Evolutionary conservation across 2,329 filamentous ascomycete species (phyloP).

Genomic region (Mariannaea sp.): DNA sequence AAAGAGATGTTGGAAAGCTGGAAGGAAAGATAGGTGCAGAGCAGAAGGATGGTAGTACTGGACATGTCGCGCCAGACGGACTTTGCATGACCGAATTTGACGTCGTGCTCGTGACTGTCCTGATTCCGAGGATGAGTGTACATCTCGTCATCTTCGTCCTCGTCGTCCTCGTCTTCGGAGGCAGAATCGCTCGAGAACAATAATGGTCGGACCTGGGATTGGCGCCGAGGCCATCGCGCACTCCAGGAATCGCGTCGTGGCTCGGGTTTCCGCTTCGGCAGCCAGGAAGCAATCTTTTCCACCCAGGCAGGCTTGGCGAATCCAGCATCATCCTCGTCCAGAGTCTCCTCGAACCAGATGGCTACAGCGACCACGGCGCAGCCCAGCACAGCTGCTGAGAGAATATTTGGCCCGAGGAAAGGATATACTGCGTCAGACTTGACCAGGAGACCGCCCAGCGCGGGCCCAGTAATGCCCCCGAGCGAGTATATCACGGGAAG

Average conservation of each 20-base stretch:
- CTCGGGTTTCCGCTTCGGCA: slow-evolving; percentile 25
- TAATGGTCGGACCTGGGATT: slow-evolving; percentile 37
- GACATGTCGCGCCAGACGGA: slow-evolving; percentile 65
- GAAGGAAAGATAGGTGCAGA: slow-evolving; percentile 89
- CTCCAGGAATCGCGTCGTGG: slow-evolving; percentile 45
- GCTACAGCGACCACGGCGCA: slow-evolving; percentile 74
- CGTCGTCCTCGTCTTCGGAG: slow-evolving; percentile 36
- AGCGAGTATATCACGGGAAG: slow-evolving; percentile 95
- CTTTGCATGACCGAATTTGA: slow-evolving; percentile 20
- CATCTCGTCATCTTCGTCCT: slow-evolving; percentile 30
- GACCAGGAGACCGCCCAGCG: slow-evolving; percentile 82
- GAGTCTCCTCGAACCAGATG: slow-evolving; percentile 86
- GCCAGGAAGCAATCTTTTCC: slow-evolving; percentile 38
- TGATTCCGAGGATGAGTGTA: slow-evolving; percentile 17
- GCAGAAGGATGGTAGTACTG: slow-evolving; percentile 78
- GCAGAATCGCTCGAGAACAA: slow-evolving; percentile 30
- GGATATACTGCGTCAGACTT: slow-evolving; percentile 68
- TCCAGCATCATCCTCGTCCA: slow-evolving; percentile 40
- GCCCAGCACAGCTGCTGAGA: slow-evolving; percentile 73
- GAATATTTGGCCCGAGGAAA: slow-evolving; percentile 82
- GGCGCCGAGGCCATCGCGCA: slow-evolving; percentile 44
- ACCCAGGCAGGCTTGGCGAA: slow-evolving; percentile 44
- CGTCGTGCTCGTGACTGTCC: slow-evolving; percentile 39
- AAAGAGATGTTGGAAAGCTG: slow-evolving; percentile 93
- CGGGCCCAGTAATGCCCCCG: slow-evolving; percentile 89